These are phyloP conservation scores for Monosporascus cannonballus DNA, from an alignment of 2,329 filamentous ascomycete genomes.

Conservation along the genomic window DNA sequence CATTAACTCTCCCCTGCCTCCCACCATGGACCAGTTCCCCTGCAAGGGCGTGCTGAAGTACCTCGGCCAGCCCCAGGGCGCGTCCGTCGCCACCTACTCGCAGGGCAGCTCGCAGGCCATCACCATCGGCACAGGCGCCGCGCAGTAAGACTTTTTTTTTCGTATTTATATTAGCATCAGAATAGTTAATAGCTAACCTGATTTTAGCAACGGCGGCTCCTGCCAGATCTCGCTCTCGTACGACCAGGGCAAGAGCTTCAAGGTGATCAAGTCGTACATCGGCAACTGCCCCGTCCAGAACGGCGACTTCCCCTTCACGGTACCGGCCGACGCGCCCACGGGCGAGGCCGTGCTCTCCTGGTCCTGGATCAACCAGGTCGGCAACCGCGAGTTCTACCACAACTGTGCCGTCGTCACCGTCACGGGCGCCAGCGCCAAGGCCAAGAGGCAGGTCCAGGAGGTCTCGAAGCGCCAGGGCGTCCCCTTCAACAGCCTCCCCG, in stretches of 20 bases:
- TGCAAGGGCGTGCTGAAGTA: conserved; percentile 62
- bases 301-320: conserved; percentile 55
- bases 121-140: conserved; percentile 55
- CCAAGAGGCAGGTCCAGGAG: conserved; percentile 7
- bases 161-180: too few species aligned
- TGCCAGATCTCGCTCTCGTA: conserved; percentile 73
- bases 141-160: conserved; percentile 32
- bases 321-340: conserved; percentile 57
- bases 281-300: conserved; percentile 32
- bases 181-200: too few species aligned
- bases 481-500: conserved; percentile 52
- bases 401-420: conserved; percentile 71
- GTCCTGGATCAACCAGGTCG: conserved; percentile 72
- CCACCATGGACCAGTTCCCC: conserved; percentile 58
- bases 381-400: conserved; percentile 84
- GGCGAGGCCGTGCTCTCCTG: conserved; percentile 62
- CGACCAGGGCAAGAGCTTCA: conserved; percentile 64
- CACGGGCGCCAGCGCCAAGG: conserved; percentile 28
- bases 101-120: conserved; percentile 59
- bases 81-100: conserved; percentile 52
- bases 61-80: conserved; percentile 42
- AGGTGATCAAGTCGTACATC: conserved; percentile 42
- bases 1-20: conserved; percentile 61
- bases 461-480: conserved; percentile 24
- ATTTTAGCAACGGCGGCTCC: conserved; percentile 49